These are phyloP conservation scores for Straminergon stramineum DNA, from an alignment of 225 moss, liverwort and hornwort species.

Conservation along the genomic window DNA sequence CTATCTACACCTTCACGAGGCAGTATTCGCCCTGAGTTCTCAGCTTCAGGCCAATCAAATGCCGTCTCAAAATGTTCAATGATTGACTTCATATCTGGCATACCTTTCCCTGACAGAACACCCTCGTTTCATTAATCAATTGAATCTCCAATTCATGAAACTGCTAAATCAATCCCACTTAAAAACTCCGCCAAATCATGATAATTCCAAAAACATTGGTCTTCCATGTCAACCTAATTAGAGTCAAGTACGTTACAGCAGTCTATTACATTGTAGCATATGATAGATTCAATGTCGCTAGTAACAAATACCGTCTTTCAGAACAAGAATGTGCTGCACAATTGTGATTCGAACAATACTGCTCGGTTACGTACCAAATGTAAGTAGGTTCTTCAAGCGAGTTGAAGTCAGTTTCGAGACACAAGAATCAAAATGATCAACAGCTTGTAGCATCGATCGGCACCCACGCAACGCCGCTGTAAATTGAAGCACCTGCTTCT, in stretches of 20 bases:
- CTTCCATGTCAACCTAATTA: background rate
- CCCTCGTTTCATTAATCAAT: background rate
- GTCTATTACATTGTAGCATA: background rate
- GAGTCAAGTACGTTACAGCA: background rate
- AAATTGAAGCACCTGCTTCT: slow-evolving; percentile 80
- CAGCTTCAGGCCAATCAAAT: slow-evolving; percentile 88
- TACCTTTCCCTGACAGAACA: slow-evolving; percentile 53
- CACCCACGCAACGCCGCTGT: slow-evolving; percentile 75
- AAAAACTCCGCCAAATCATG: background rate
- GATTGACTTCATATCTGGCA: slow-evolving; percentile 61
- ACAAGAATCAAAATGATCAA: slow-evolving; percentile 46
- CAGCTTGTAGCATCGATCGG: slow-evolving; percentile 63
- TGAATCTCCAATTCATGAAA: background rate
- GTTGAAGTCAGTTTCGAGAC: slow-evolving; percentile 41
- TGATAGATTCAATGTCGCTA: background rate
- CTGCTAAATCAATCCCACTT: background rate
- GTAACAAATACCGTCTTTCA: background rate
- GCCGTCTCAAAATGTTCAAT: slow-evolving; percentile 73
- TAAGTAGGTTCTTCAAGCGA: slow-evolving; percentile 54
- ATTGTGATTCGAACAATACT: background rate
- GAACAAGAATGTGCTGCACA: background rate
- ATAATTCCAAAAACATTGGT: background rate
- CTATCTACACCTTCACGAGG: slow-evolving; percentile 81
- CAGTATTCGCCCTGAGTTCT: slow-evolving; percentile 74
- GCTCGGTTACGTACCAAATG: slow-evolving; percentile 40